phyloP scores from a whole-genome alignment of 2,329 filamentous ascomycete species.

The Dactylellina sp. region DNA sequence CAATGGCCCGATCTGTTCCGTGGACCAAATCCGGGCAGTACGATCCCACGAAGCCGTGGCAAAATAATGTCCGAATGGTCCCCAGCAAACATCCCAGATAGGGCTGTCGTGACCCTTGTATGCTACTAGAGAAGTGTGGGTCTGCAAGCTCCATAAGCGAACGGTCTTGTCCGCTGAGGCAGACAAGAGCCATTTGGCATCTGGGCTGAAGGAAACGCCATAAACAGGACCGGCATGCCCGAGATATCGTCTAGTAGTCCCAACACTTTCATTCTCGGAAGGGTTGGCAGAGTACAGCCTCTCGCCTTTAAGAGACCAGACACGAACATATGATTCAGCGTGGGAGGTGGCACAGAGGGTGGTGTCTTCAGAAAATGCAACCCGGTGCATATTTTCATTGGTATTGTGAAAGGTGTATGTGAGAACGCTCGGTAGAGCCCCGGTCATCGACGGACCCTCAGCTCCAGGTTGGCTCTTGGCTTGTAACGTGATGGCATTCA shows the following conservation, averaged over 20 bases:
- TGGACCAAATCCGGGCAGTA: conserved; percentile 89
- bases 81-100: conserved; percentile 88
- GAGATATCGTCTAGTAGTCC: conserved; percentile 80
- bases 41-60: conserved; percentile 87
- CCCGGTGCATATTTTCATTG: conserved; percentile 78
- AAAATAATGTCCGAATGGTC: conserved; percentile 96
- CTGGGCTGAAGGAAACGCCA: conserved; percentile 83
- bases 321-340: conserved; percentile 91
- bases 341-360: conserved; percentile 88
- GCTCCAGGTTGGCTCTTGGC: conserved; percentile 50
- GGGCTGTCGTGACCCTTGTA: conserved; percentile 94
- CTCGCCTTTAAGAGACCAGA: conserved; percentile 91
- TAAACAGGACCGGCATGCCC: conserved; percentile 93
- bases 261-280: conserved; percentile 71
- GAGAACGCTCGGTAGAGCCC: conserved; percentile 84
- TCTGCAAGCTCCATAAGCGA: conserved; percentile 90
- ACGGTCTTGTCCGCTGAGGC: conserved; percentile 88
- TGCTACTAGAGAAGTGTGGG: conserved; percentile 90
- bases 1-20: conserved; percentile 89
- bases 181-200: conserved; percentile 83
- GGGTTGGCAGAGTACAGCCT: conserved; percentile 76
- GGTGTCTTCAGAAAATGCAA: conserved; percentile 94
- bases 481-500: conserved; percentile 63
- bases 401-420: conserved; percentile 99
- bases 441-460: conserved; percentile 82